These are phyloP conservation scores for Anisodus tanguticus DNA, from an alignment of 257 asterid species.

Conservation along the genomic window DNA sequence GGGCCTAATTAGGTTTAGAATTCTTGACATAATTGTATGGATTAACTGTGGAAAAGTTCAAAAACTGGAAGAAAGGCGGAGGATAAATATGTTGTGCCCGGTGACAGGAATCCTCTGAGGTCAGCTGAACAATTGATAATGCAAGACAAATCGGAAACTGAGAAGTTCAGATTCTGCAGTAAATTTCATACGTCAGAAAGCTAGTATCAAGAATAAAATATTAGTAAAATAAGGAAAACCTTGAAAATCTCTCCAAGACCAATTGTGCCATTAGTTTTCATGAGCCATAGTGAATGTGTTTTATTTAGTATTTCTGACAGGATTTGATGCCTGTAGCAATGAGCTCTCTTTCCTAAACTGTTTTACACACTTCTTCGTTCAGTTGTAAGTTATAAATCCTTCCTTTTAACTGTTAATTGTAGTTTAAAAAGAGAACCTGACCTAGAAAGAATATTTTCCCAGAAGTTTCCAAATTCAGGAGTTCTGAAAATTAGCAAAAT, in stretches of 20 bases:
- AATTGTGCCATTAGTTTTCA: not conserved
- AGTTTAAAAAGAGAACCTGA: not conserved
- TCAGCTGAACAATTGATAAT: not conserved
- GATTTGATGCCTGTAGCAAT: not conserved
- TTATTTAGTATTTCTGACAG: not conserved
- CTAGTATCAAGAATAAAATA: not conserved
- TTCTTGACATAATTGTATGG: not conserved
- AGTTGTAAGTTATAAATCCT: not conserved
- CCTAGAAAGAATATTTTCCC: slow-evolving; percentile 13
- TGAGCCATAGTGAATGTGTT: not conserved
- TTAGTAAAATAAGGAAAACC: not conserved
- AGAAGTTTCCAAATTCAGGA: not conserved
- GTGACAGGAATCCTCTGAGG: no score
- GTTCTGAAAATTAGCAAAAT: not conserved
- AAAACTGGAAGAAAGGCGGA: not conserved
- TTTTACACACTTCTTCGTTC: not conserved
- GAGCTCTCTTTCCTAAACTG: not conserved
- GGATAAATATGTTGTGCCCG: no score
- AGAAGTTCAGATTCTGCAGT: not conserved
- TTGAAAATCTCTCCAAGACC: not conserved
- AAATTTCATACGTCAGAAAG: not conserved
- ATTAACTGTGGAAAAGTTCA: not conserved
- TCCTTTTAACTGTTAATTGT: not conserved
- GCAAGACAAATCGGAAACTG: not conserved
- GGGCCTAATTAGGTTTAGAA: not conserved